Conservation (phyloP, 352 stramenopile species). For the Paralagenidium karlingii region DNA sequence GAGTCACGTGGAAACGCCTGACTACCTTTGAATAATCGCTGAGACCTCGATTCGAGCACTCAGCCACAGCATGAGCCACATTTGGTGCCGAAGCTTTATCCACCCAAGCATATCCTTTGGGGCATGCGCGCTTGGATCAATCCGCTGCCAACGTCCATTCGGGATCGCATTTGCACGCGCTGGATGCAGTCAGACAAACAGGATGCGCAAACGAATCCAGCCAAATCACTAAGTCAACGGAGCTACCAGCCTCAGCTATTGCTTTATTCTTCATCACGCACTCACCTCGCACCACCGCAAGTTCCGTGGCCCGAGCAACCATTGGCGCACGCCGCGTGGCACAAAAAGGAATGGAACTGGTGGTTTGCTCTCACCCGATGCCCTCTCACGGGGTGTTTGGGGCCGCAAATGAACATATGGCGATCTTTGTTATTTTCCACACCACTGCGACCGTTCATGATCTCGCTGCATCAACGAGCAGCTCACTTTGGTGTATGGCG, state of each 20-base stretch:
- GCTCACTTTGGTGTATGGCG: no score
- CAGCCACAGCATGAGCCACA: slow-evolving; percentile 24
- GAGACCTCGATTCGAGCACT: slow-evolving; percentile 68
- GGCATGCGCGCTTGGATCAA: slow-evolving; percentile 57
- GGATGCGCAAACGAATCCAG: not conserved
- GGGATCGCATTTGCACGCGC: slow-evolving; percentile 53
- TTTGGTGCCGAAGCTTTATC: slow-evolving; percentile 63
- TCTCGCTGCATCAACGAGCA: no score
- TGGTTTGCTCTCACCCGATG: no score
- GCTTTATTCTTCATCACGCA: no score
- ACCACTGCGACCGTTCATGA: no score
- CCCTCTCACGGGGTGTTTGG: no score
- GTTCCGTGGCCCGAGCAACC: slow-evolving; percentile 44
- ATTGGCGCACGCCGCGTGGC: slow-evolving; percentile 40
- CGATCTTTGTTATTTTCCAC: no score
- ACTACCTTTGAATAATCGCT: no score
- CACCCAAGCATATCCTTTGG: slow-evolving; percentile 52
- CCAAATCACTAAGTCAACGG: slow-evolving; percentile 2
- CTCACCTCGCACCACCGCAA: slow-evolving; percentile 14
- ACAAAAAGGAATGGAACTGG: no score
- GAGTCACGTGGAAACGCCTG: no score
- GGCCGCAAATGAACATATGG: no score
- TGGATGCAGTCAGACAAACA: no score
- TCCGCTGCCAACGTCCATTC: slow-evolving; percentile 51
- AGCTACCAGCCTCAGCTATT: slow-evolving; percentile 16